Evolutionary conservation across 345 rosid genomes (phyloP).

Genomic region (Cochlearia excelsa): DNA sequence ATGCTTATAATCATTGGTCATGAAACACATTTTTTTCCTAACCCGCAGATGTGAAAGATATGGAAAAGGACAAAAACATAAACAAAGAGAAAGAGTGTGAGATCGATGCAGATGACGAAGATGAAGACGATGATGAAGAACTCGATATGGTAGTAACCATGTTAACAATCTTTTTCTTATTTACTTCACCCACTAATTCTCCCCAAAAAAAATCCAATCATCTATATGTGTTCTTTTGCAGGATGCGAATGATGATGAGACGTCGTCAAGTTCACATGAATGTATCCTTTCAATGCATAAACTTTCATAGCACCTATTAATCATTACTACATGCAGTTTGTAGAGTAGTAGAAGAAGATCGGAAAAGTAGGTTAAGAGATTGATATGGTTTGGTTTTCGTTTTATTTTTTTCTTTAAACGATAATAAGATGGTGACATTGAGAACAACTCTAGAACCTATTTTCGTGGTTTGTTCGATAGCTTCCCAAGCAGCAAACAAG

Average conservation of each 20-base stretch:
- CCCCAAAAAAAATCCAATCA: background rate
- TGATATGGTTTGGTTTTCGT: conserved; percentile 5
- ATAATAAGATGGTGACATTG: conserved; percentile 46
- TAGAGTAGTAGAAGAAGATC: background rate
- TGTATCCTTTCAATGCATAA: conserved; percentile 46
- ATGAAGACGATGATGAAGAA: conserved; percentile 46
- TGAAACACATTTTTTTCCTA: conserved; percentile 16
- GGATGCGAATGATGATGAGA: conserved; percentile 58
- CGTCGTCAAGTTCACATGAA: conserved; percentile 49
- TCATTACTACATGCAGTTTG: conserved; percentile 1
- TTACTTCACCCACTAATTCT: background rate
- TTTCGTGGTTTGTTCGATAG: conserved; percentile 82
- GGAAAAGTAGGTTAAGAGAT: conserved; percentile 1
- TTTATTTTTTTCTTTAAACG: conserved; percentile 20
- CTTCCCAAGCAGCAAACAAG: conserved; percentile 47
- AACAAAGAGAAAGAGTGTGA: conserved; percentile 47
- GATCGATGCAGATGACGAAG: conserved; percentile 59
- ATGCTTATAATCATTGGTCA: conserved; percentile 12
- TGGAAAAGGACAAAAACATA: conserved; percentile 34
- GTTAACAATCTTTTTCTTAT: no score
- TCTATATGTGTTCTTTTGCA: conserved; percentile 25
- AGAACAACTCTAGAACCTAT: conserved; percentile 64
- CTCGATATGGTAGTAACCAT: conserved; percentile 39
- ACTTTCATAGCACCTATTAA: background rate
- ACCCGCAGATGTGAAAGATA: conserved; percentile 40